Evolutionary conservation across 371 early-diverging fungal genomes (phyloP), one percentile per base, ranked within the genome.

Genomic region (Apophysomyces ossiformis): DNA sequence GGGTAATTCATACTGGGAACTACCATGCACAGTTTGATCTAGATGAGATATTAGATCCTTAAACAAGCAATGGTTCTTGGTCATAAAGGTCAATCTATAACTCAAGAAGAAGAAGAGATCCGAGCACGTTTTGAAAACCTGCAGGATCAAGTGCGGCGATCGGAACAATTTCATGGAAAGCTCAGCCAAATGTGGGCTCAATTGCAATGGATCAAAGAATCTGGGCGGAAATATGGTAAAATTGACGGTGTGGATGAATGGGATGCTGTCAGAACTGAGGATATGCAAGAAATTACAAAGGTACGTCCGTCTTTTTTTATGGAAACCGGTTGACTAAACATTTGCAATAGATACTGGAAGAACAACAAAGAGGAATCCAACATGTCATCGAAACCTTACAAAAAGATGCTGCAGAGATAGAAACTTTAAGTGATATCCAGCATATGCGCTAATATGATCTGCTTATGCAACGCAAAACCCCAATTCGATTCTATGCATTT

Each of bases 111-210:
- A 69, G 96, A 96, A 74, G 70, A 77, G 26, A 85, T 95, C 67
- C 78, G 90, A 46, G 78, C 89, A 6, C 80, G 89, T 13, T 74
- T 95, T 46, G 94, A 93, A 66, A 85, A 86, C 57, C 79, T 95
- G 63, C 80, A 89, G 70, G 83, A 86, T 45, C 90, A 93, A 62
- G 77, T 94, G 68, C 76, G 83, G 46, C 88, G 86, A 67, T 93
- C 95, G 7, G 89, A 91, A 4, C 88, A 91, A 66, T 92, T 93
- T 72, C 85, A 92, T 61, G 93, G 93, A 56, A 85, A 91, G 69
- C 69, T 94, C 26, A 89, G 90, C 59, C 94, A 94, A 64, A 80
- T 94, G 15, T 90, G 92, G 89, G 92, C 92, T 15, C 88, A 90
- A 57, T 71, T 92, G 38, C 92, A 92, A 56, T 76, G 89, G 65